Evolutionary conservation across 75 land plant species (phyloP), one percentile per base, ranked within the genome.

Genomic region (Picea glauca): DNA sequence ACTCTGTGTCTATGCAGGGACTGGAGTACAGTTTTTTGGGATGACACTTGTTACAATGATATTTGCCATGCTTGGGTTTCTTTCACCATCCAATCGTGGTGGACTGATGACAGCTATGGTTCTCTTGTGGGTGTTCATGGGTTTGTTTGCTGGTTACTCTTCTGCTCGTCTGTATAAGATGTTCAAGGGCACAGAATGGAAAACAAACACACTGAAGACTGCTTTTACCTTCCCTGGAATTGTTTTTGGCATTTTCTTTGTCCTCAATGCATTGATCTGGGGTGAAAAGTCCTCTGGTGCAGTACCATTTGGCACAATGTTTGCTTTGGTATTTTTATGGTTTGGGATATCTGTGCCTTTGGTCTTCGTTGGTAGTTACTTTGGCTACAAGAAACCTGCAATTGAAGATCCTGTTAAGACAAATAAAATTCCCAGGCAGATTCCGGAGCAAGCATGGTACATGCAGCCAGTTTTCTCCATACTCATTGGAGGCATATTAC

Each of bases 271-370:
- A 30, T 66, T 88, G 35, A 88, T 88, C 58, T 88, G 90, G 90
- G 90, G 90, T n/a, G 78, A 88, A 60, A 88, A 88, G 50, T 88
- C 90, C 4, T 83, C 86, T 38, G 90, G 90, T 58, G 88, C 83
- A 17, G 80, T 87, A 3, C 88, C 88, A 17, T 87, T 87, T 65
- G 74, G 76, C 1, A 87, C 87, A 61, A 88, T 88, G 90, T 86
- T 86, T 78, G 88, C 84, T 13, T 59, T 88, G 13, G 88, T 88
- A 13, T 81, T 84, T 33, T 80, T 84, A 11, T 89, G 90, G 89
- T 89, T 89, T 80, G 91, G 91, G 7, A 89, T 89, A 65, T 89
- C 91, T 21, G 90, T 89, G 13, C 91, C 90, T 31, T 78, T 87
- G 31, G 91, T 87, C 56, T 89, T 87, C 70, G 78, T 87, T n/a